Conservation (phyloP, 257 asterid genomes). For the Salvia hispanica region DNA sequence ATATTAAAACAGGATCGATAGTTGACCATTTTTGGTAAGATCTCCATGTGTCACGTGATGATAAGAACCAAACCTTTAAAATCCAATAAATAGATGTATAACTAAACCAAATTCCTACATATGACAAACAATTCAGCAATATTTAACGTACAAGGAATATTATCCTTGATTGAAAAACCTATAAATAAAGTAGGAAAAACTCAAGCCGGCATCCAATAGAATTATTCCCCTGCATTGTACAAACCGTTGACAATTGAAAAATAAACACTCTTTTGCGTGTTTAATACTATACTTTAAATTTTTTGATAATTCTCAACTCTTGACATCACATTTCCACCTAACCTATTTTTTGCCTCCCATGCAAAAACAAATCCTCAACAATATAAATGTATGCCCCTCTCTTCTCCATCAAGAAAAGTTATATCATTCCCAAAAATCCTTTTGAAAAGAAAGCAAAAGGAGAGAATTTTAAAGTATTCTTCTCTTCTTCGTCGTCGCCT, state of each 20-base stretch:
- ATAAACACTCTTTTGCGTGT: constrained; percentile 32
- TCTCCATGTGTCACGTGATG: constrained; percentile 34
- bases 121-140: constrained; percentile 26
- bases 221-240: not conserved
- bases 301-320: constrained; percentile 1
- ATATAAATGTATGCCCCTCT: constrained; percentile 8
- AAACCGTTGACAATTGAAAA: constrained; percentile 43
- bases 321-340: constrained; percentile 34
- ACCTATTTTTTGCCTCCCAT: constrained; percentile 35
- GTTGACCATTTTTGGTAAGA: constrained; percentile 12
- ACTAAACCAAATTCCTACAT: constrained; percentile 16
- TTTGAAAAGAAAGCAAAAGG: not conserved
- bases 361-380: constrained; percentile 27
- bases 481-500: constrained; percentile 16
- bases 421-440: not conserved
- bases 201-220: constrained; percentile 37
- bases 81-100: constrained; percentile 14
- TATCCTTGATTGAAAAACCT: constrained; percentile 4
- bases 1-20: constrained; percentile 3
- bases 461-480: not conserved
- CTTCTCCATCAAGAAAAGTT: constrained; percentile 21
- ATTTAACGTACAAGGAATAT: constrained; percentile 44
- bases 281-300: not conserved
- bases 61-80: constrained; percentile 7
- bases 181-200: not conserved